These are phyloP conservation scores for Solanum chacoense DNA, from an alignment of 305 asterid species.

Conservation along the genomic window DNA sequence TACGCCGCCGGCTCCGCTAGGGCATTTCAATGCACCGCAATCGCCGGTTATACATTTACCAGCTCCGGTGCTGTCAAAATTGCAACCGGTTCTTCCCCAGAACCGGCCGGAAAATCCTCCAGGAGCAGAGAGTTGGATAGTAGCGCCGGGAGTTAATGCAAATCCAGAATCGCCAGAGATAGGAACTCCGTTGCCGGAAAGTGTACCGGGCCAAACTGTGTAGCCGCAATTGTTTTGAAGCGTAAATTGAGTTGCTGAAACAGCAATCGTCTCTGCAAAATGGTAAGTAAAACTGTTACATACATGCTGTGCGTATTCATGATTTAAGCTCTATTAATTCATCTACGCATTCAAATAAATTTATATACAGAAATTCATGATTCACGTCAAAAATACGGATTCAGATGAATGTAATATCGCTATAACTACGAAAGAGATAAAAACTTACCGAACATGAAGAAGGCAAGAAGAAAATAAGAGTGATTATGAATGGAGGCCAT, in stretches of 20 bases:
- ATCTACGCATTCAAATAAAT: too few species aligned
- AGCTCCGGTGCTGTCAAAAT: constrained; percentile 23
- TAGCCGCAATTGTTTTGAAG: constrained; percentile 47
- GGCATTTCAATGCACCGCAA: constrained; percentile 32
- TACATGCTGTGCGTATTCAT: not conserved
- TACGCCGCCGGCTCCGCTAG: constrained; percentile 26
- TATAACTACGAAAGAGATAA: not conserved
- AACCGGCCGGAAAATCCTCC: constrained; percentile 58
- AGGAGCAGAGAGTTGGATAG: constrained; percentile 38
- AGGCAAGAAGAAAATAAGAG: not conserved
- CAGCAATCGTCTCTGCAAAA: constrained; percentile 24
- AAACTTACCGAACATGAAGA: constrained; percentile 12
- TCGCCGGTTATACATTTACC: constrained; percentile 45
- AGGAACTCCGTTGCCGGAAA: constrained; percentile 38
- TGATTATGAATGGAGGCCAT: not conserved
- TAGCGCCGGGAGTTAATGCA: constrained; percentile 36
- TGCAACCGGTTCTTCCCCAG: constrained; percentile 54
- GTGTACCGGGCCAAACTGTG: constrained; percentile 66
- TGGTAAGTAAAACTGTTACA: not conserved
- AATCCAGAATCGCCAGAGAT: constrained; percentile 46
- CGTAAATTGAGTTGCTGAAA: constrained; percentile 38
- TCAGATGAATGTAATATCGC: not conserved
- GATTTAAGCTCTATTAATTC: not conserved
- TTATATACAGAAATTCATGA: too few species aligned
- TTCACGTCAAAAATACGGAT: not conserved